Conservation (phyloP, 2,329 filamentous ascomycete genomes). For the Colletotrichum sp. region DNA sequence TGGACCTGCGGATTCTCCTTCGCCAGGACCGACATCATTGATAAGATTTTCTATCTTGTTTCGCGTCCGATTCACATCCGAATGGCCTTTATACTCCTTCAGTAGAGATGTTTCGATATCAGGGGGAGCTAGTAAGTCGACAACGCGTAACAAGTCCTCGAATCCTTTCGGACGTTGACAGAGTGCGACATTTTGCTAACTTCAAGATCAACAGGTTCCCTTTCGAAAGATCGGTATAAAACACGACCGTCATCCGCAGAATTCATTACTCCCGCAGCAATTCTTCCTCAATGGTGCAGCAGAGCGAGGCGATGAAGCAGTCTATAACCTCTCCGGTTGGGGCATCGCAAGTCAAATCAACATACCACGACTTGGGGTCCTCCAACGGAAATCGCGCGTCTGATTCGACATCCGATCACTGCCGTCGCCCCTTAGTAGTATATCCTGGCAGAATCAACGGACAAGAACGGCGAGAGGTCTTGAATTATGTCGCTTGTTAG, state of each 20-base stretch:
- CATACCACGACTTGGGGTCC: neutral
- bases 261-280: no score
- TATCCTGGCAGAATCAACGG: neutral
- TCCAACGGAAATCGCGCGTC: accelerated
- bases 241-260: neutral
- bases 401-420: neutral
- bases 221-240: neutral
- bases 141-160: accelerated
- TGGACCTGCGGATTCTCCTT: neutral
- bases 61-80: no score
- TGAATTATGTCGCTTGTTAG: neutral
- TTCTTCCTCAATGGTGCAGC: no score
- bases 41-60: accelerated
- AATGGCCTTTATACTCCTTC: no score
- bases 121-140: neutral
- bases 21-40: neutral
- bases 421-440: neutral
- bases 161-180: neutral
- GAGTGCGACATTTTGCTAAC: neutral
- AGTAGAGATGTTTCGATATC: neutral
- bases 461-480: neutral
- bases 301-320: neutral
- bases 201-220: neutral
- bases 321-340: neutral
- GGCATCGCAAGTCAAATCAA: neutral